Evolutionary conservation across 768 basidiomycete species (phyloP), one percentile per base, ranked within the genome.

Genomic region (Pleurotus tuoliensis): DNA sequence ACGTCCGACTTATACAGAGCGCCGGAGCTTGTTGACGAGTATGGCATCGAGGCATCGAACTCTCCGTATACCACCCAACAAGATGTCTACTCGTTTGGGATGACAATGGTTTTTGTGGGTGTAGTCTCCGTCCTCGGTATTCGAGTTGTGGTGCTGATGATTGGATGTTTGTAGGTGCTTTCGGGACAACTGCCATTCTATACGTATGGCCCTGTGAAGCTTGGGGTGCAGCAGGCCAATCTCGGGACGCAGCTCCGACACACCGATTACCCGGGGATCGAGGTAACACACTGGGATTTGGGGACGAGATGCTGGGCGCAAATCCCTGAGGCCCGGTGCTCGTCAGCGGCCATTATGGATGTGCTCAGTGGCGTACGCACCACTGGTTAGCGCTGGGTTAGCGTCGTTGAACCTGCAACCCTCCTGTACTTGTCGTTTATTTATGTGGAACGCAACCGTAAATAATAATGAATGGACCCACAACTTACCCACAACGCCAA

Each of bases 81-180:
- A 18, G 59, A 60, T 18, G 37, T 60, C 16, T 58, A 60, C 43
- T 22, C 59, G 15, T 37, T 58, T 27, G 57, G 49, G 4, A 60
- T 60, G 59, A 58, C 56, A 24, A 58, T 60, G 41, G 15, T 44
- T 22, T 16, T 44, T n/a, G 41, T 44, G 41, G 20, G 41, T 44
- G n/a, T 13, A 1, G 41, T n/a, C 41, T 11, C 5, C 9, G n/a
- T 16, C 41, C 20, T 44, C 30, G 30, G 30, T 44, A 12, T 43
- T 15, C 6, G 13, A 41, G 13, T 7, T 43, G 41, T 7, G 15
- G 11, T 16, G 41, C 20, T 44, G 41, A 44, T 44, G 0, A 7
- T 13, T 13, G 13, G 0, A 16, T 41, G 41, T 18, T 7, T 16
- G 41, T 44, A 44, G 41, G 41, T 44, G 20, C 41, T 44, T 22